Conservation (phyloP, 2,329 filamentous ascomycete genomes). For the Sporothrix brunneoviolacea region DNA sequence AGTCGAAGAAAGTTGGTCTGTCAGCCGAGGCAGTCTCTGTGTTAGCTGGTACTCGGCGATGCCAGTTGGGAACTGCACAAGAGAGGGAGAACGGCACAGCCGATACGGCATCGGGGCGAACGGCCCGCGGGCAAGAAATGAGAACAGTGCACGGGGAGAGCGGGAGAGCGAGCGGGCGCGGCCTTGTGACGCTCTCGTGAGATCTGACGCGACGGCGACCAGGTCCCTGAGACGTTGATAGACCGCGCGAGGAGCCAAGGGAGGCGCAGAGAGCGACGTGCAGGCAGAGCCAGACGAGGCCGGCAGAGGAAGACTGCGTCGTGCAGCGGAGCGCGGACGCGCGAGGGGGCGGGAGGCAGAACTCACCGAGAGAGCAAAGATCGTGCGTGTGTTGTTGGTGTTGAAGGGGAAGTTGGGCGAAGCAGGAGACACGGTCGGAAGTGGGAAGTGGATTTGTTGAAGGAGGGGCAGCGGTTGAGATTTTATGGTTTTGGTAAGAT, state of each 20-base stretch:
- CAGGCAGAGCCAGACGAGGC: too few species aligned
- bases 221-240: not conserved
- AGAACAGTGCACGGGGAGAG: not conserved
- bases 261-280: too few species aligned
- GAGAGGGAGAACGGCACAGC: too few species aligned
- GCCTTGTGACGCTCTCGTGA: not conserved
- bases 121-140: too few species aligned
- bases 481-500: conserved; percentile 16
- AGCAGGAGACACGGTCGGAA: conserved; percentile 10
- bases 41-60: too few species aligned
- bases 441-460: conserved; percentile 15
- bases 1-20: not conserved
- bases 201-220: conserved; percentile 4
- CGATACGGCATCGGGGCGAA: too few species aligned
- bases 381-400: conserved; percentile 11
- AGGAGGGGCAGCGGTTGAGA: conserved; percentile 17
- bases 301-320: too few species aligned
- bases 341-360: not conserved
- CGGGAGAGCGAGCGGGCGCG: too few species aligned
- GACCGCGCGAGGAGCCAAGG: too few species aligned
- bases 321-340: not conserved
- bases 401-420: conserved; percentile 7
- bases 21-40: too few species aligned
- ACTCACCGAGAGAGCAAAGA: conserved; percentile 8
- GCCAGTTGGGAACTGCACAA: too few species aligned